Conservation (phyloP, 768 basidiomycete species). For the Auricularia auricula-judae region DNA sequence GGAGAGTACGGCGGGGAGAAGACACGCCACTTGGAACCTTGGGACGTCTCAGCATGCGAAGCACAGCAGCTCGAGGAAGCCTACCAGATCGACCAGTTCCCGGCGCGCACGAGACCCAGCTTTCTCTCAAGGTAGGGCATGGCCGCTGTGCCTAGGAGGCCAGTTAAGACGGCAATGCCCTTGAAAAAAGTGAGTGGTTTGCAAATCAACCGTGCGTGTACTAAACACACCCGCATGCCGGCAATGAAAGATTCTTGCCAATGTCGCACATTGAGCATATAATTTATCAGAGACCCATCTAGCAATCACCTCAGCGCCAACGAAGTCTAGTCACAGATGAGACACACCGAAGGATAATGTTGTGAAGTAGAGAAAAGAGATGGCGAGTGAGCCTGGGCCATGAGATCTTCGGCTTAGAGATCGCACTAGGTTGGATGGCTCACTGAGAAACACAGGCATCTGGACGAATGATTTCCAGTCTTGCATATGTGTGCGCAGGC, state of each 20-base stretch:
- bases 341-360: conserved; percentile 21
- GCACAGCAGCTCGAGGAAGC: neutral
- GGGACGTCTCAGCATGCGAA: neutral
- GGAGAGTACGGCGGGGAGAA: conserved; percentile 33
- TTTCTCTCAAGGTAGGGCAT: conserved; percentile 29
- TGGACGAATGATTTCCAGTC: conserved; percentile 31
- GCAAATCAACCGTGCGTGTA: neutral
- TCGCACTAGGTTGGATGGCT: neutral
- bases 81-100: conserved; percentile 40
- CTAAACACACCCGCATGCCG: conserved; percentile 24
- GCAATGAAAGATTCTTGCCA: conserved; percentile 39
- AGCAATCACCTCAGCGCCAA: conserved; percentile 20
- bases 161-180: conserved; percentile 33
- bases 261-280: conserved; percentile 30
- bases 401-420: neutral
- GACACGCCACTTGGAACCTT: conserved; percentile 30
- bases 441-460: conserved; percentile 28
- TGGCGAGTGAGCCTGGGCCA: conserved; percentile 21
- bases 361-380: conserved; percentile 34
- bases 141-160: conserved; percentile 34
- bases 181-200: neutral
- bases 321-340: neutral
- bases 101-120: conserved; percentile 36
- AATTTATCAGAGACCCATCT: conserved; percentile 42
- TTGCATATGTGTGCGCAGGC: neutral